phyloP scores from a whole-genome alignment of 129 eudicot species.

The Pittosporum tobira region DNA sequence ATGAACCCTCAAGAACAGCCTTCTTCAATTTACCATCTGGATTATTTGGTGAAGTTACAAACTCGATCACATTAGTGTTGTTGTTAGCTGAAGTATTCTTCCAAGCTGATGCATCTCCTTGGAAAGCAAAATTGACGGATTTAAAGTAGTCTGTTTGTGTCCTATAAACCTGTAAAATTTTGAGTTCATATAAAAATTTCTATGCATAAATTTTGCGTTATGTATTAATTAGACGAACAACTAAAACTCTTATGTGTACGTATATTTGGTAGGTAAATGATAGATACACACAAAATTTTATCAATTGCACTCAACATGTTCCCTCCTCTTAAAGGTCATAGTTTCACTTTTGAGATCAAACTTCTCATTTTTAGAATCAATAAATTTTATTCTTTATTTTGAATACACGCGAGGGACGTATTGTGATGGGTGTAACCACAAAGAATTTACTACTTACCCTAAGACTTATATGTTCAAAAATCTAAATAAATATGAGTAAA shows the following conservation, averaged over 20 bases:
- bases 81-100: conserved; percentile 21
- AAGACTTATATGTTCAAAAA: no score
- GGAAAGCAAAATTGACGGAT: conserved; percentile 19
- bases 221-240: no score
- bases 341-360: no score
- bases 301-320: background rate
- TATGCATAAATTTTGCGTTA: background rate
- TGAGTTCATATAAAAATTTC: conserved; percentile 9
- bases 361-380: no score
- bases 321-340: background rate
- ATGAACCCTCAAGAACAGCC: conserved; percentile 26
- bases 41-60: conserved; percentile 75
- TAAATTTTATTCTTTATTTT: no score
- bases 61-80: conserved; percentile 33
- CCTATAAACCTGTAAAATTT: conserved; percentile 26
- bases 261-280: background rate
- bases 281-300: background rate
- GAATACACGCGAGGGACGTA: no score
- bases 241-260: background rate
- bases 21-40: conserved; percentile 48
- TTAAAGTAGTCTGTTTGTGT: conserved; percentile 36
- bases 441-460: no score
- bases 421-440: no score
- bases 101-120: conserved; percentile 30
- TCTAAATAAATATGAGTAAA: no score